These are phyloP conservation scores for Globisporangium nunn DNA, from an alignment of 352 stramenopile species.

Conservation along the genomic window DNA sequence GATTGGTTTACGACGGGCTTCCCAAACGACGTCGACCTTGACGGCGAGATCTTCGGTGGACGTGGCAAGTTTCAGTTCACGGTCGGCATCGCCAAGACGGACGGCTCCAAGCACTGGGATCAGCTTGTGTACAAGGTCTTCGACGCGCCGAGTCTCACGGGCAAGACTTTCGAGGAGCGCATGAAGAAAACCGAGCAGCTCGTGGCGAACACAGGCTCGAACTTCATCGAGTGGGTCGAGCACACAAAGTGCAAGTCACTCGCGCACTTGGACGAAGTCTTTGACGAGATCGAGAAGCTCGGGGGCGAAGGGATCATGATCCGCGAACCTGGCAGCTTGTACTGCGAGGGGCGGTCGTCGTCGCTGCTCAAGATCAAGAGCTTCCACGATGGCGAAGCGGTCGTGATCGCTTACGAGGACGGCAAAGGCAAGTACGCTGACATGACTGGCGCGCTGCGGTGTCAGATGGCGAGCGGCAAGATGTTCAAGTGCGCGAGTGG, in stretches of 20 bases:
- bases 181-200: conserved; percentile 28
- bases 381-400: conserved; percentile 63
- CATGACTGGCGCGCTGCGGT: conserved; percentile 48
- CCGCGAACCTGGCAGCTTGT: conserved; percentile 44
- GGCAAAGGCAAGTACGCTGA: conserved; percentile 64
- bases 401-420: conserved; percentile 54
- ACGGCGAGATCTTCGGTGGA: conserved; percentile 67
- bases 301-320: conserved; percentile 73
- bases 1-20: conserved; percentile 51
- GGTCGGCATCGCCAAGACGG: conserved; percentile 55
- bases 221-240: conserved; percentile 53
- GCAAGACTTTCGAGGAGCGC: conserved; percentile 51
- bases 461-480: conserved; percentile 55
- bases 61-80: conserved; percentile 57
- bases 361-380: conserved; percentile 77
- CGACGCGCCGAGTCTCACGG: conserved; percentile 38
- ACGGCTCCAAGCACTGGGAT: conserved; percentile 43
- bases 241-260: conserved; percentile 50
- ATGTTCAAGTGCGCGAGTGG: conserved; percentile 69
- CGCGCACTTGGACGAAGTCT: conserved; percentile 39
- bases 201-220: conserved; percentile 19
- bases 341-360: conserved; percentile 35
- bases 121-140: conserved; percentile 69
- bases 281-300: conserved; percentile 47
- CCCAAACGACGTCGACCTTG: conserved; percentile 50